Conservation (phyloP, 805 yeast species). For the Barnettozyma botsteinii region DNA sequence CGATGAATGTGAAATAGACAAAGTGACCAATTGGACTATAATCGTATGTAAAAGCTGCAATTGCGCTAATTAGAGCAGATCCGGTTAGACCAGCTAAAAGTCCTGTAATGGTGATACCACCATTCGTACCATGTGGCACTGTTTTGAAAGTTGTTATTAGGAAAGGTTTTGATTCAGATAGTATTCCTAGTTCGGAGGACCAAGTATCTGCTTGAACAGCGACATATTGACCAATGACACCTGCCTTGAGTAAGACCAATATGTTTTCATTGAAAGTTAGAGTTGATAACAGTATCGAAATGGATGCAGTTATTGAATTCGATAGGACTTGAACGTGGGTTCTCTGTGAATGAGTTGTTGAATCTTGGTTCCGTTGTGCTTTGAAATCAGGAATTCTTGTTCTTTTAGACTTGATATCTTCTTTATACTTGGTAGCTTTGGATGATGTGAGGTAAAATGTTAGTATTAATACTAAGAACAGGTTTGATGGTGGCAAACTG, state of each 20-base stretch:
- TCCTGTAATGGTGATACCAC: slow-evolving; percentile 37
- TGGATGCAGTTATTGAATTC: slow-evolving; percentile 35
- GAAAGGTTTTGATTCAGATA: slow-evolving; percentile 32
- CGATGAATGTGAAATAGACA: slow-evolving; percentile 27
- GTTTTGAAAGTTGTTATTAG: slow-evolving; percentile 34
- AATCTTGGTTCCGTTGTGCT: slow-evolving; percentile 2
- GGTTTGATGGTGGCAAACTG: slow-evolving; percentile 30
- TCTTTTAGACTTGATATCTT: slow-evolving; percentile 28
- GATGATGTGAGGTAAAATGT: slow-evolving; percentile 35
- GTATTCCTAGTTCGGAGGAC: slow-evolving; percentile 42
- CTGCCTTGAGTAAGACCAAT: slow-evolving; percentile 19
- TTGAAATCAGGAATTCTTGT: slow-evolving; percentile 22
- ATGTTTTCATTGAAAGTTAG: slow-evolving; percentile 7
- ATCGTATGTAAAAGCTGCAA: slow-evolving; percentile 25
- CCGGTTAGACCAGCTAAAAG: slow-evolving; percentile 33
- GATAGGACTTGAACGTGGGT: slow-evolving; percentile 37
- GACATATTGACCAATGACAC: slow-evolving; percentile 32
- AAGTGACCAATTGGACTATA: slow-evolving; percentile 15
- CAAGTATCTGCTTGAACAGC: slow-evolving; percentile 43
- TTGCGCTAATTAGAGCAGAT: slow-evolving; percentile 28
- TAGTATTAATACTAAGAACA: slow-evolving; percentile 29
- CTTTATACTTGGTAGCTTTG: slow-evolving; percentile 34
- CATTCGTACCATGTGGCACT: slow-evolving; percentile 44
- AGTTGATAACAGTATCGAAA: slow-evolving; percentile 27
- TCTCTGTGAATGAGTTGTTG: slow-evolving; percentile 28